Evolutionary conservation across 441 rosid species (phyloP).

Genomic region (Aleurites moluccanus): DNA sequence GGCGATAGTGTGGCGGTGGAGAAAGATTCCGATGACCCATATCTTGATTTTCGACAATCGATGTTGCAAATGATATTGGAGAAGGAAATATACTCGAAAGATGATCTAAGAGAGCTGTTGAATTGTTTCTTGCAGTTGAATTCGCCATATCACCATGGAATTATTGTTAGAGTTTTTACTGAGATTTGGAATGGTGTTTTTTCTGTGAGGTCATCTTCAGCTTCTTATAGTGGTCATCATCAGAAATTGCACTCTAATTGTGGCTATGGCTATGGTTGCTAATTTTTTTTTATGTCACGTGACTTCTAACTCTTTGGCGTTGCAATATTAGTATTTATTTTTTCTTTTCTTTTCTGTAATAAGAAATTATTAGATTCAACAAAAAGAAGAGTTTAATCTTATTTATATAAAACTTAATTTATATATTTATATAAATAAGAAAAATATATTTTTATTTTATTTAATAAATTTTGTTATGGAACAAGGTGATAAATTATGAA

Average conservation of each 20-base stretch:
- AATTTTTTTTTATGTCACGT: slow-evolving; percentile 31
- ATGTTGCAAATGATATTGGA: slow-evolving; percentile 73
- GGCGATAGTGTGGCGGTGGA: slow-evolving; percentile 59
- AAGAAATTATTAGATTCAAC: too few relatives aligned
- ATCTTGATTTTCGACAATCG: slow-evolving; percentile 58
- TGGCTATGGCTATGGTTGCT: slow-evolving; percentile 15
- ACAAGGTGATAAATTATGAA: not conserved
- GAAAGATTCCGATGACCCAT: slow-evolving; percentile 70
- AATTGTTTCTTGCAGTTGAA: slow-evolving; percentile 68
- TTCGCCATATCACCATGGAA: slow-evolving; percentile 62
- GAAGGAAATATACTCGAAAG: slow-evolving; percentile 51
- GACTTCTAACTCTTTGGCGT: slow-evolving; percentile 13
- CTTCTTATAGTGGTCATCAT: not conserved
- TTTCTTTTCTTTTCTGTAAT: too few relatives aligned
- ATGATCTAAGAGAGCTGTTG: slow-evolving; percentile 64
- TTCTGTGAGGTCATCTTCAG: slow-evolving; percentile 38
- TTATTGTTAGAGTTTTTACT: slow-evolving; percentile 59
- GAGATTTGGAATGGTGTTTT: slow-evolving; percentile 66
- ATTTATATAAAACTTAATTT: too few relatives aligned
- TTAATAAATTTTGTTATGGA: too few relatives aligned
- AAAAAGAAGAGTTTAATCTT: too few relatives aligned
- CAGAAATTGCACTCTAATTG: slow-evolving; percentile 26
- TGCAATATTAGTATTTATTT: not conserved
- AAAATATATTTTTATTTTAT: too few relatives aligned
- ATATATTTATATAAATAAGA: too few relatives aligned